Evolutionary conservation across 352 stramenopile species (phyloP).

Genomic region (Pythium phragmiticola): DNA sequence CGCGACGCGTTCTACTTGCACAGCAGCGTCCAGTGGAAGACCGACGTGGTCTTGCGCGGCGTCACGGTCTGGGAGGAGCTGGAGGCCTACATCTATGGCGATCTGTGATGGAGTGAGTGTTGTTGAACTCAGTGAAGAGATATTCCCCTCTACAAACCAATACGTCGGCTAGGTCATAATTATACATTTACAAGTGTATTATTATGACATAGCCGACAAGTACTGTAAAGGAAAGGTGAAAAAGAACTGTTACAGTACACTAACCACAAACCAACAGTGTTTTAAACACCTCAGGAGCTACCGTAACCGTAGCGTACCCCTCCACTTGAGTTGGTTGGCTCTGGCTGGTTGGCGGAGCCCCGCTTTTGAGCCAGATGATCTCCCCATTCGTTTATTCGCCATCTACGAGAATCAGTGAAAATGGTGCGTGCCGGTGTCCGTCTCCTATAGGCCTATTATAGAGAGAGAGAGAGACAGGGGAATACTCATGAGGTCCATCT

Average conservation of each 20-base stretch:
- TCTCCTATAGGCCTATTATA: neutral
- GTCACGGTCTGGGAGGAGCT: conserved; percentile 50
- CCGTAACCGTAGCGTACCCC: neutral
- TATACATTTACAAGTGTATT: too few relatives aligned
- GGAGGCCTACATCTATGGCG: conserved; percentile 13
- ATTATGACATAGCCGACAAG: too few relatives aligned
- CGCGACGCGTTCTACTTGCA: conserved; percentile 83
- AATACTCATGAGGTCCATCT: neutral
- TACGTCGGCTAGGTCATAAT: neutral
- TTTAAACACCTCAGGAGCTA: neutral
- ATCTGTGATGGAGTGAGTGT: neutral
- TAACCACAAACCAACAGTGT: neutral
- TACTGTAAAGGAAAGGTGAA: too few relatives aligned
- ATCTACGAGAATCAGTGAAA: conserved; percentile 65
- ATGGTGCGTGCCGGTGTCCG: conserved; percentile 31
- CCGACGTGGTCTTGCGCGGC: conserved; percentile 50
- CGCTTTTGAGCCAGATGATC: too few relatives aligned
- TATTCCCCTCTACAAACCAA: neutral
- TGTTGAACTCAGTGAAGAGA: too few relatives aligned
- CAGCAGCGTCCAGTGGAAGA: conserved; percentile 60
- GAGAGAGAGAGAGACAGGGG: neutral
- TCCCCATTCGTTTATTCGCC: conserved; percentile 81
- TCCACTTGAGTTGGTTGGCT: conserved; percentile 15
- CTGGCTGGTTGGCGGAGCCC: conserved; percentile 1
- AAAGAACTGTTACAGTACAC: neutral